A percentile compares a stretch with the other conserved stretches of the same genome.
Evolutionary conservation across 2,329 filamentous ascomycete genomes (phyloP).

Genomic region (Amesomyces nigricolor): DNA sequence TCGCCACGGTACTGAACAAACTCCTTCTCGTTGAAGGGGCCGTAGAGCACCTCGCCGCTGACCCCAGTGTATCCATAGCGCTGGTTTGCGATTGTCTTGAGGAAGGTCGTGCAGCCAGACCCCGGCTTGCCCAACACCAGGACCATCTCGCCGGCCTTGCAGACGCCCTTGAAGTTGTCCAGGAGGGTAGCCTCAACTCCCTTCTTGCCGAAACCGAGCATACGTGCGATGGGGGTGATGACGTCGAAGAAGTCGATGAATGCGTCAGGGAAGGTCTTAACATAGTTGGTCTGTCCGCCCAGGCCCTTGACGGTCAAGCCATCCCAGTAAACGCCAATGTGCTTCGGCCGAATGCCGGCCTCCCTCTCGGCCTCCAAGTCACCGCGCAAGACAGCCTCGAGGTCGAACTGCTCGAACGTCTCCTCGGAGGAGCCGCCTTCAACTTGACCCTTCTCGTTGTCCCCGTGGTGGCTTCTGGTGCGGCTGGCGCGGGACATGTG

Average conservation of each 20-base stretch:
- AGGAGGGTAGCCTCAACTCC: conserved; percentile 68
- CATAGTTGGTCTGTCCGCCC: conserved; percentile 67
- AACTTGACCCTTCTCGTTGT: conserved; percentile 52
- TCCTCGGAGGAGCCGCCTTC: conserved; percentile 39
- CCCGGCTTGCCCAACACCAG: conserved; percentile 75
- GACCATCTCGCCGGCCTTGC: conserved; percentile 82
- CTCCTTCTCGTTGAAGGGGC: conserved; percentile 63
- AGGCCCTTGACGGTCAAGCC: conserved; percentile 69
- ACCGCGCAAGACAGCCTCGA: conserved; percentile 68
- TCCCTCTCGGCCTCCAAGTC: conserved; percentile 65
- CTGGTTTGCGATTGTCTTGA: conserved; percentile 64
- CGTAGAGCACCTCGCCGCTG: conserved; percentile 68
- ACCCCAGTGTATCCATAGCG: conserved; percentile 51
- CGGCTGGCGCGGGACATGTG: conserved; percentile 50
- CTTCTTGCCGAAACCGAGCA: conserved; percentile 63
- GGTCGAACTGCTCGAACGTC: conserved; percentile 60
- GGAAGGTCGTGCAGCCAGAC: conserved; percentile 63
- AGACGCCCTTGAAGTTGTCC: conserved; percentile 63
- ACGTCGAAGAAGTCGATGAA: conserved; percentile 73
- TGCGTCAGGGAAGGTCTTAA: conserved; percentile 70
- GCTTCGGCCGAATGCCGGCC: conserved; percentile 75
- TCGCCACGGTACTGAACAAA: conserved; percentile 76
- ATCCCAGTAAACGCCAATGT: conserved; percentile 76
- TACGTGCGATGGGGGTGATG: conserved; percentile 54
- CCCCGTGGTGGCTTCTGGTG: conserved; percentile 36